These are phyloP conservation scores for Bondarzewia mesenterica DNA, from an alignment of 1,284 basidiomycete species.

Conservation along the genomic window DNA sequence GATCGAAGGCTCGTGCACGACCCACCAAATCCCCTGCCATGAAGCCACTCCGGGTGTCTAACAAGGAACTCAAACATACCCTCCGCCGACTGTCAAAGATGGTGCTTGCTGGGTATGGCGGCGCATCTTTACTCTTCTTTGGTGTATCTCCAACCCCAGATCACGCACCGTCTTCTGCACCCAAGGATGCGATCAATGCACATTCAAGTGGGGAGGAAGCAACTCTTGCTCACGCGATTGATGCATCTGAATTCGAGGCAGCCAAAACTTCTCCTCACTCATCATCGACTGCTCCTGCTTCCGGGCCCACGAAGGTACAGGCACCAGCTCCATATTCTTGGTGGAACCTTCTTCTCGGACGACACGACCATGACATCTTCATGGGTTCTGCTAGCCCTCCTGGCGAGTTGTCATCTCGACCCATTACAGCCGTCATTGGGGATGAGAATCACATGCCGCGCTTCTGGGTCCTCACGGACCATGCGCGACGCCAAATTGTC, in stretches of 20 bases:
- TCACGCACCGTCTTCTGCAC: conserved; percentile 11
- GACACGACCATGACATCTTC: conserved; percentile 74
- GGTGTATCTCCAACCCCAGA: conserved; percentile 44
- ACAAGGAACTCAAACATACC: conserved; percentile 53
- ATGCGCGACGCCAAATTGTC: conserved; percentile 61
- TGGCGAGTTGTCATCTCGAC: conserved; percentile 9
- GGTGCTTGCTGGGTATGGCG: conserved; percentile 73
- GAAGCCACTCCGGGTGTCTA: conserved; percentile 28
- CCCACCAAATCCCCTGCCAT: conserved; percentile 1
- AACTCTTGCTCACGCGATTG: conserved; percentile 54
- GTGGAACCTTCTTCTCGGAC: conserved; percentile 73
- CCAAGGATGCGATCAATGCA: conserved; percentile 16
- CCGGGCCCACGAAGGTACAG: conserved; percentile 6
- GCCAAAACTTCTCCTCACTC: conserved; percentile 8
- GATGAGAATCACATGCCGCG: conserved; percentile 66
- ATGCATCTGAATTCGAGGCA: conserved; percentile 58
- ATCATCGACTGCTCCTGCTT: conserved; percentile 12
- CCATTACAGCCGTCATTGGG: conserved; percentile 42
- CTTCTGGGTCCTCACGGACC: conserved; percentile 77
- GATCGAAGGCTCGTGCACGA: not conserved
- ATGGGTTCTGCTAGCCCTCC: conserved; percentile 40
- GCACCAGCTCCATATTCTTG: conserved; percentile 47
- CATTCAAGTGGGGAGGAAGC: conserved; percentile 37
- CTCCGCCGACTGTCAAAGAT: conserved; percentile 70
- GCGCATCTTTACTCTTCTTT: conserved; percentile 70